Conservation (phyloP, 164 flowering plant species). For the Aristolochia californica region DNA sequence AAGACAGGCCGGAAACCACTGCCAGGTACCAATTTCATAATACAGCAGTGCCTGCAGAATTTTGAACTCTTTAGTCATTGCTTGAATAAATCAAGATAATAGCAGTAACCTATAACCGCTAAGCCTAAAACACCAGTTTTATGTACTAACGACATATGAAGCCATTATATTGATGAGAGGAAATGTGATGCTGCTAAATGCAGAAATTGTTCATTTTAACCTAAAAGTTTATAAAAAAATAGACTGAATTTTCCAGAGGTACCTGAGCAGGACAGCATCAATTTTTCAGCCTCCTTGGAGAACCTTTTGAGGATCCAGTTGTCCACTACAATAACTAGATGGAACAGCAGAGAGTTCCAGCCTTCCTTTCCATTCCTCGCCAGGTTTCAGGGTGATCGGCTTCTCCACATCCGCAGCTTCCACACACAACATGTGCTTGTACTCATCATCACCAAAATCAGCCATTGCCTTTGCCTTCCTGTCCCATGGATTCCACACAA, state of each 20-base stretch:
- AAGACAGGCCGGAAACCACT: conserved; percentile 9
- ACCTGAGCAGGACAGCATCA: conserved; percentile 2
- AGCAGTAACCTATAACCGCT: background rate
- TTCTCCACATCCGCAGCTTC: conserved; percentile 72
- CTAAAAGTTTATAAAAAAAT: background rate
- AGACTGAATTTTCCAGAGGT: background rate
- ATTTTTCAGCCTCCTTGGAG: conserved; percentile 28
- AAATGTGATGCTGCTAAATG: background rate
- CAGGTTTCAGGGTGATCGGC: conserved; percentile 66
- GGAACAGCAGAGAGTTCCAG: conserved; percentile 70
- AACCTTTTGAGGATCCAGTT: conserved; percentile 67
- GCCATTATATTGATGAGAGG: background rate
- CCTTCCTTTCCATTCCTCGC: conserved; percentile 84
- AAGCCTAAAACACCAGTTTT: background rate
- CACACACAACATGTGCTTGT: conserved; percentile 74
- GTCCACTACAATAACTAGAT: conserved; percentile 74
- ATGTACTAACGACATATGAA: background rate
- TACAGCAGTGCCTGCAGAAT: conserved; percentile 19
- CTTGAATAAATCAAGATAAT: background rate
- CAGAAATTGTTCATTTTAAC: background rate
- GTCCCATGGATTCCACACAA: conserved; percentile 91
- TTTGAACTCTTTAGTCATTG: background rate
- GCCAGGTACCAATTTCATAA: conserved; percentile 15
- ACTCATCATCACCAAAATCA: conserved; percentile 79
- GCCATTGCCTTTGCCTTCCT: conserved; percentile 65